Base-by-base conservation (phyloP, 1,284 basidiomycete genomes). In the Heterobasidion irregulare region DNA sequence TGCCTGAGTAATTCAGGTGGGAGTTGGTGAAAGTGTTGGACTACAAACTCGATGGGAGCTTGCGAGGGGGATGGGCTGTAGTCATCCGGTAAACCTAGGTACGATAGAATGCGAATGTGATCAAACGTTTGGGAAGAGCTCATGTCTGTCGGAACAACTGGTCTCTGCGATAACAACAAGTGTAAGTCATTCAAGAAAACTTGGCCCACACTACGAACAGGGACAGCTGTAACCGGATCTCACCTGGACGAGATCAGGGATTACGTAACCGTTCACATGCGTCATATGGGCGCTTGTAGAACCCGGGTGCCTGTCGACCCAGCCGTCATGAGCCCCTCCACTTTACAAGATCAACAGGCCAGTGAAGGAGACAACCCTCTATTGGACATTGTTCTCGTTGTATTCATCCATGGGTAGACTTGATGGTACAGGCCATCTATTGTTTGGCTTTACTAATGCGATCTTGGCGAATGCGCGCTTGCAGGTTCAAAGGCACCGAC, bases 401-500 rank as follows among this genome's bases (percentile, higher is more conserved):
- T 61, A 15, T 61, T 53, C 15, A 55, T 49, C 26, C 59, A 60
- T 43, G 59, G 59, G 59, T 60, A 53, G 15, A 33, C 26, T 26
- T 26, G 38, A 15, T 50, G 19, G 53, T 53, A 52, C 43, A 8
- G 46, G 51, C 26, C 26, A 26, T 26, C 6, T 26, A 5, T 26
- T 55, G 56, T 55, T 6, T 8, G 26, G 49, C n/a, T 34, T 19
- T 16, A 43, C 15, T 16, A 44, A 13, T 44, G 38, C 16, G 41
- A 16, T 44, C 13, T 10, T 44, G 51, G 19, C 10, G 36, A 13
- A 10, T 15, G 15, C 9, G 8, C 15, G 50, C 36, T 8, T 50
- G 10, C 58, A 81, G 82, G 33, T 85, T 86, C 70, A 86, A 86
- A 63, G 92, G 91, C 44, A 84, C 84, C 8, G 86, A 93, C 56